phyloP scores from a whole-genome alignment of 139 green algal species.

The Chlamydomonas sp. region DNA sequence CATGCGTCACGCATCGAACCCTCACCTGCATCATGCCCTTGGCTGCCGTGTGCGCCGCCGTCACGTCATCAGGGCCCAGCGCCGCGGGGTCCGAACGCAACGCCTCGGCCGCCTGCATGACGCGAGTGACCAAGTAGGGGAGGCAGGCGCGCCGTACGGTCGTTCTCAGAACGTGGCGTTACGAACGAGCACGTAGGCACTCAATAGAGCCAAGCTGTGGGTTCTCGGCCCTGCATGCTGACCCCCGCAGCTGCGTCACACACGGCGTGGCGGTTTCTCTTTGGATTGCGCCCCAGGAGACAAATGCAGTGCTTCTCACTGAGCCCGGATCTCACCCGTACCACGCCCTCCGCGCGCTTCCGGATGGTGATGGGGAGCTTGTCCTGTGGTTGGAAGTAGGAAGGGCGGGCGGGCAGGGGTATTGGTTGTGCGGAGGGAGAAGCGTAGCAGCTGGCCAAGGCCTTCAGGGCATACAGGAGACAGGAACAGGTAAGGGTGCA shows the following conservation, averaged over 20 bases:
- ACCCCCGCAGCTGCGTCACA: too few relatives aligned
- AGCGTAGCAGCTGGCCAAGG: background rate
- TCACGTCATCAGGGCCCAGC: slow-evolving; percentile 28
- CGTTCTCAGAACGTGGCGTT: too few relatives aligned
- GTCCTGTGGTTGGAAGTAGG: background rate
- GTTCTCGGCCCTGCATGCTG: too few relatives aligned
- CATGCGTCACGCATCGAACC: too few relatives aligned
- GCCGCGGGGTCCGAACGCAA: background rate
- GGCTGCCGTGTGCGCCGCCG: background rate
- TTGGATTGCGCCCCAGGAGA: too few relatives aligned
- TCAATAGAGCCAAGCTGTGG: too few relatives aligned
- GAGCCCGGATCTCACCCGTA: background rate
- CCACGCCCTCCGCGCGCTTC: slow-evolving; percentile 27
- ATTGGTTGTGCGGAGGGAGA: background rate
- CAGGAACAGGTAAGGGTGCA: too few relatives aligned
- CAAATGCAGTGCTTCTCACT: too few relatives aligned
- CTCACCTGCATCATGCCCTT: slow-evolving; percentile 29
- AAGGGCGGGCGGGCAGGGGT: too few relatives aligned
- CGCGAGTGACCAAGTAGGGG: background rate
- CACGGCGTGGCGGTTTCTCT: too few relatives aligned
- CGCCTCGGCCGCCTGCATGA: background rate
- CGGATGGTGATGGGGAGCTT: slow-evolving; percentile 35
- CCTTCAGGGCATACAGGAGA: background rate
- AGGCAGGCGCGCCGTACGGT: background rate
- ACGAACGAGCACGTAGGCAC: too few relatives aligned